These are phyloP conservation scores for Samsoniella hepiali DNA, from an alignment of 2,329 filamentous ascomycete genomes.

Conservation along the genomic window DNA sequence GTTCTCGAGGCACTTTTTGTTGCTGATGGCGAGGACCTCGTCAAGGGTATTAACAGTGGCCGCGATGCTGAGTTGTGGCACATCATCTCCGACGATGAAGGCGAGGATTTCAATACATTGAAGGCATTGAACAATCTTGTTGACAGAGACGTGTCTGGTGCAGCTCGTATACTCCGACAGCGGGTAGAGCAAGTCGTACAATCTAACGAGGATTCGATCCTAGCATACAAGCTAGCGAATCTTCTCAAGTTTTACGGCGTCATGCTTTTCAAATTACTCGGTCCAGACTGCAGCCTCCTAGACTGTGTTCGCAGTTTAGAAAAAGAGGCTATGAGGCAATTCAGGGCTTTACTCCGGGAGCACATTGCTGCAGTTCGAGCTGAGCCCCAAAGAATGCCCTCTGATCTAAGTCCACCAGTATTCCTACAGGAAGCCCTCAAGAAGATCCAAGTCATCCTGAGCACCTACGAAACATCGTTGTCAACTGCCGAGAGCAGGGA, in stretches of 20 bases:
- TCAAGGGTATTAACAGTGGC: conserved; percentile 74
- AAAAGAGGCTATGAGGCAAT: conserved; percentile 75
- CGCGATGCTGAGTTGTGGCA: conserved; percentile 83
- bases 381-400: conserved; percentile 65
- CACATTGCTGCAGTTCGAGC: conserved; percentile 71
- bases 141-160: conserved; percentile 78
- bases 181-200: conserved; percentile 89
- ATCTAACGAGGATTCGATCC: conserved; percentile 82
- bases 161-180: conserved; percentile 80
- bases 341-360: conserved; percentile 76
- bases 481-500: conserved; percentile 57
- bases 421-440: conserved; percentile 80
- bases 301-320: conserved; percentile 67
- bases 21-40: conserved; percentile 83
- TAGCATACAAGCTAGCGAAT: conserved; percentile 87
- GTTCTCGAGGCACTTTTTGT: conserved; percentile 89
- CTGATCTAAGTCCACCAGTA: conserved; percentile 72
- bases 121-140: conserved; percentile 83
- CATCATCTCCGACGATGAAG: conserved; percentile 56
- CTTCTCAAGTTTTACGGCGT: conserved; percentile 83
- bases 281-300: conserved; percentile 64
- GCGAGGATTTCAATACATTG: conserved; percentile 69
- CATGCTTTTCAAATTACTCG: conserved; percentile 79
- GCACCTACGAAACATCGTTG: conserved; percentile 81
- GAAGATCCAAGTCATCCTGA: conserved; percentile 74